phyloP scores from a whole-genome alignment of 2,329 filamentous ascomycete genomes.

The Aureobasidium melanogenum region DNA sequence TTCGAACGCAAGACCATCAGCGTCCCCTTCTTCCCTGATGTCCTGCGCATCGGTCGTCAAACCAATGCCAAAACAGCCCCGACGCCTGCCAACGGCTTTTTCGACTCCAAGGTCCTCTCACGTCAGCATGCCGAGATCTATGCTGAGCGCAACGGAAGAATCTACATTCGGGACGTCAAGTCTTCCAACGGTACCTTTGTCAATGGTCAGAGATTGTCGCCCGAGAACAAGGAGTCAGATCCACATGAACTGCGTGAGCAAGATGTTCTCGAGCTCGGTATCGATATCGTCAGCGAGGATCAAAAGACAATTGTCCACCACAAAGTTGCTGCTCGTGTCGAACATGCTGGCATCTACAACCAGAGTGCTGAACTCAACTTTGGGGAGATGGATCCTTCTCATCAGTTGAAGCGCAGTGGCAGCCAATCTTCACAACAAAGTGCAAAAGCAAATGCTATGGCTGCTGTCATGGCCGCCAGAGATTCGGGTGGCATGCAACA shows the following conservation, averaged over 20 bases:
- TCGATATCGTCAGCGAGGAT: constrained; percentile 97
- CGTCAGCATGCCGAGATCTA: constrained; percentile 94
- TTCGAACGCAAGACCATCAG: constrained; percentile 96
- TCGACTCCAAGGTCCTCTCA: constrained; percentile 96
- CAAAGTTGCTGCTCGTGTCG: constrained; percentile 94
- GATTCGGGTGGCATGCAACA: constrained; percentile 43
- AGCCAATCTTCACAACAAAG: constrained; percentile 35
- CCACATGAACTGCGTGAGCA: constrained; percentile 86
- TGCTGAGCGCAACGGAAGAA: constrained; percentile 68
- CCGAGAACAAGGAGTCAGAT: constrained; percentile 92
- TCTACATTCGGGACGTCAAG: constrained; percentile 95
- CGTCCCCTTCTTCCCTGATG: constrained; percentile 90
- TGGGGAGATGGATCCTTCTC: constrained; percentile 72
- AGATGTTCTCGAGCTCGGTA: constrained; percentile 88
- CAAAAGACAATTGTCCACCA: constrained; percentile 98
- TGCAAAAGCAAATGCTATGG: constrained; percentile 14
- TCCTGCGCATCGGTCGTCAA: constrained; percentile 85
- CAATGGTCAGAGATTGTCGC: constrained; percentile 81
- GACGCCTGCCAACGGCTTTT: constrained; percentile 85
- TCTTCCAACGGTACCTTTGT: constrained; percentile 99
- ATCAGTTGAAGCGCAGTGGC: constrained; percentile 51
- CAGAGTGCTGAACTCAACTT: constrained; percentile 77
- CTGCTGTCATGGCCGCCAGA: constrained; percentile 26
- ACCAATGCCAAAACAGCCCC: constrained; percentile 95
- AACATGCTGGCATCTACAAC: constrained; percentile 79